These are phyloP conservation scores for Ottelia alismoides DNA, from an alignment of 106 monocot genomes.

Conservation along the genomic window DNA sequence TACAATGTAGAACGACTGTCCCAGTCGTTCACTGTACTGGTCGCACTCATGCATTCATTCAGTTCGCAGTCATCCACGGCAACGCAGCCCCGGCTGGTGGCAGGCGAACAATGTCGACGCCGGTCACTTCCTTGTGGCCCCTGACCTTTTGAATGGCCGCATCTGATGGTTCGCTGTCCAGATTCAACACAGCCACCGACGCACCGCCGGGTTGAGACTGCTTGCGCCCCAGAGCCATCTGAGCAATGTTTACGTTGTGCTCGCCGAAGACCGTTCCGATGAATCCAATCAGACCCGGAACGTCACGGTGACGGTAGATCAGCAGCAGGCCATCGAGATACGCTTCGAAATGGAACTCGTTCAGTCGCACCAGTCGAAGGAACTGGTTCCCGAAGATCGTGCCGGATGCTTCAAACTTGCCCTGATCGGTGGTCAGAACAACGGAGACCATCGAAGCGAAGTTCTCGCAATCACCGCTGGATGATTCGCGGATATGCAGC, in stretches of 20 bases:
- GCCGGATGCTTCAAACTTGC: background rate
- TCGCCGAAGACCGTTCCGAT: background rate
- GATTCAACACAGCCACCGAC: background rate
- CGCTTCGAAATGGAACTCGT: background rate
- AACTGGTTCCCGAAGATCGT: background rate
- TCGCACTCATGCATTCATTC: too few relatives aligned
- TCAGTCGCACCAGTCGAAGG: background rate
- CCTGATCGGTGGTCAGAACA: background rate
- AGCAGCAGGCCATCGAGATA: background rate
- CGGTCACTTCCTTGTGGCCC: too few relatives aligned
- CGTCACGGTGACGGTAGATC: background rate
- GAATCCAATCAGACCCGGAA: background rate
- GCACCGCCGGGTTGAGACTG: background rate
- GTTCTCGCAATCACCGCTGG: background rate
- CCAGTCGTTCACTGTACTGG: too few relatives aligned
- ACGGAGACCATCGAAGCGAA: background rate
- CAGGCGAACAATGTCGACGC: too few relatives aligned
- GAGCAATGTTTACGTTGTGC: background rate
- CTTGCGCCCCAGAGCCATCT: background rate
- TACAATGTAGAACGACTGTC: too few relatives aligned
- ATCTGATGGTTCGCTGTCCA: background rate
- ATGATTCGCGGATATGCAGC: background rate
- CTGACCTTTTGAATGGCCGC: background rate
- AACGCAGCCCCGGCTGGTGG: too few relatives aligned
- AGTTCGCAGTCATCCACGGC: too few relatives aligned